Conservation (phyloP, 148 eudicot genomes). For the Silene conica region DNA sequence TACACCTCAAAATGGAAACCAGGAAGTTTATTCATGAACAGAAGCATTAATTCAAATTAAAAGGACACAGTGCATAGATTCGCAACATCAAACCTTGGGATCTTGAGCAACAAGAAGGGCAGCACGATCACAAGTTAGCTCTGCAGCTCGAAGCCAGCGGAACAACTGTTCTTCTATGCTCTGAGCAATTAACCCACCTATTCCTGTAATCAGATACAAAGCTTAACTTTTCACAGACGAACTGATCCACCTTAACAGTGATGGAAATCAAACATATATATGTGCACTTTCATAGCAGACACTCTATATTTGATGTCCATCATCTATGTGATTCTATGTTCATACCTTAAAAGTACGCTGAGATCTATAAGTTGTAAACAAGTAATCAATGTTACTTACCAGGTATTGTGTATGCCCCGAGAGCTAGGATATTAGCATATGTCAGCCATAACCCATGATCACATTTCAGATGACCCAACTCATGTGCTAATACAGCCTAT, state of each 20-base stretch:
- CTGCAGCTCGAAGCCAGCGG: constrained; percentile 98
- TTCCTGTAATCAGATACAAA: constrained; percentile 37
- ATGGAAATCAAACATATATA: not conserved
- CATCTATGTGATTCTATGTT: not conserved
- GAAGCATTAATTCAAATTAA: not conserved
- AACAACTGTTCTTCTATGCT: constrained; percentile 78
- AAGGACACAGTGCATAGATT: not conserved
- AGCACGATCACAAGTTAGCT: constrained; percentile 96
- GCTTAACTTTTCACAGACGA: constrained; percentile 6
- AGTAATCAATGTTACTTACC: constrained; percentile 37
- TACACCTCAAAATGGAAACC: too few species aligned
- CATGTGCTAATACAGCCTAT: constrained; percentile 97
- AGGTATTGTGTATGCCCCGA: constrained; percentile 86
- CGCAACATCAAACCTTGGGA: constrained; percentile 59
- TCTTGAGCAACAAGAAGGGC: constrained; percentile 99
- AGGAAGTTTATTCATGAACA: too few species aligned
- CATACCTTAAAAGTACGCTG: not conserved
- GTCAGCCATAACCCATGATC: constrained; percentile 98
- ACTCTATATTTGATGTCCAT: not conserved
- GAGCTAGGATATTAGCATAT: constrained; percentile 77
- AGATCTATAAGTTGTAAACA: not conserved
- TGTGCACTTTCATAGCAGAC: not conserved
- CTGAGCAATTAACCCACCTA: constrained; percentile 87
- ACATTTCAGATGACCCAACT: constrained; percentile 96
- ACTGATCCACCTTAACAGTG: not conserved